These are phyloP conservation scores for Musa balbisiana DNA, from an alignment of 202 grass and related monocot species.

Conservation along the genomic window DNA sequence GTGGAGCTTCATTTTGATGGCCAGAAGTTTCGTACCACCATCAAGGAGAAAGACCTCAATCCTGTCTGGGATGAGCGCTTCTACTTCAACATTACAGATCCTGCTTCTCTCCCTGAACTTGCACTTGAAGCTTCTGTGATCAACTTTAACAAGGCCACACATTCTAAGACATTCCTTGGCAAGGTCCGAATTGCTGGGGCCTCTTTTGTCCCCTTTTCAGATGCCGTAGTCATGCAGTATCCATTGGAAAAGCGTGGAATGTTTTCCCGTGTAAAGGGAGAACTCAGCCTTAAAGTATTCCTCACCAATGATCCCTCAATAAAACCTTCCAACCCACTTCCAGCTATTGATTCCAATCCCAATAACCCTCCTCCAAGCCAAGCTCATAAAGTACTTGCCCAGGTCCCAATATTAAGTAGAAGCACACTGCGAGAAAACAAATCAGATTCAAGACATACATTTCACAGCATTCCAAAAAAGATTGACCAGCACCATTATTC, in stretches of 20 bases:
- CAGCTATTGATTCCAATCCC: constrained; percentile 13
- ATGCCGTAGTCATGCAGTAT: constrained; percentile 27
- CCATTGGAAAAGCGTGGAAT: constrained; percentile 20
- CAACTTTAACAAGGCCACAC: constrained; percentile 29
- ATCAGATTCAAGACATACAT: background rate
- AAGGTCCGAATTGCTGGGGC: constrained; percentile 21
- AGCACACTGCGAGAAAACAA: background rate
- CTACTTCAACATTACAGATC: constrained; percentile 81
- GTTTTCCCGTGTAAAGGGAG: constrained; percentile 25
- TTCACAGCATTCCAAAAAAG: constrained; percentile 12
- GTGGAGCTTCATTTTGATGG: constrained; percentile 85
- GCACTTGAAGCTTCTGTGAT: constrained; percentile 81
- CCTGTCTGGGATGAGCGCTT: constrained; percentile 80
- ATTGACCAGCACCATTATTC: background rate
- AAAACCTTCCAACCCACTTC: constrained; percentile 26
- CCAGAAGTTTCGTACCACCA: constrained; percentile 66
- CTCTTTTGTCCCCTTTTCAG: constrained; percentile 22
- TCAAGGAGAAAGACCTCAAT: constrained; percentile 88
- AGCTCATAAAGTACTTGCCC: background rate
- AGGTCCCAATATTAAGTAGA: background rate
- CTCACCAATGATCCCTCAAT: constrained; percentile 25
- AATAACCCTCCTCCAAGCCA: constrained; percentile 12
- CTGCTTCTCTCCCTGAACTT: constrained; percentile 61
- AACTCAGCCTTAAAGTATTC: constrained; percentile 24
- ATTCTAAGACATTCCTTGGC: constrained; percentile 42